Evolutionary conservation across 768 basidiomycete species (phyloP), one percentile per base, ranked within the genome.

Genomic region (Lactarius hatsudake): DNA sequence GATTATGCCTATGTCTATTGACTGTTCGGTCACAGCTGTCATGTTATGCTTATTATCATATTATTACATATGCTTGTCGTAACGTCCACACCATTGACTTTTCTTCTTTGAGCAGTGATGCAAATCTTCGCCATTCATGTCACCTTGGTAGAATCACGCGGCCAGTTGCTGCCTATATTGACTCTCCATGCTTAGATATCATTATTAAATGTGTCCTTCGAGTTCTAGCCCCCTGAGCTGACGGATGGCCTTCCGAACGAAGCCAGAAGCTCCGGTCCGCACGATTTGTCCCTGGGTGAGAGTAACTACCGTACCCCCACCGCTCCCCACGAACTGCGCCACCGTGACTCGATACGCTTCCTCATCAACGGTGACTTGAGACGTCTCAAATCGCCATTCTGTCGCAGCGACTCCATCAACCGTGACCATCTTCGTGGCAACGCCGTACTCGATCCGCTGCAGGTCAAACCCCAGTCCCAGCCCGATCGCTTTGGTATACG

Each of bases 401-500:
- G 74, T 71, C 0, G 87, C 84, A 6, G 76, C 72, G 54, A 76
- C 68, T 0, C 85, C 86, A 69, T 93, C 91, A 40, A 93, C 82
- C 30, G 79, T 80, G 32, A 93, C 78, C 7, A 76, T 66, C 65
- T 84, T 82, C 34, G 79, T 72, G 26, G 74, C 73, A 10, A 87
- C 80, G 72, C 91, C 82, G 75, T 87, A 93, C 73, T 92, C 86
- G 67, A 94, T 84, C 26, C 91, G 84, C 28, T 79, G 80, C 76
- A 94, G 90, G 71, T 94, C 89, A 73, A 93, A 93, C 2, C 91
- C 88, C 17, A 95, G 83, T 0, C 93, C 93, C 40, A 89, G 74
- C 0, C 94, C 94, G 40, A 94, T 81, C 2, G 92, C 91, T 77
- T 95, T 96, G 7, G 91, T 93, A 75, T 94, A 94, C 4, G 94